Evolutionary conservation across 1,139 yeast species (phyloP), one percentile per base, ranked within the genome.

Genomic region (Debaryomyces sp.): DNA sequence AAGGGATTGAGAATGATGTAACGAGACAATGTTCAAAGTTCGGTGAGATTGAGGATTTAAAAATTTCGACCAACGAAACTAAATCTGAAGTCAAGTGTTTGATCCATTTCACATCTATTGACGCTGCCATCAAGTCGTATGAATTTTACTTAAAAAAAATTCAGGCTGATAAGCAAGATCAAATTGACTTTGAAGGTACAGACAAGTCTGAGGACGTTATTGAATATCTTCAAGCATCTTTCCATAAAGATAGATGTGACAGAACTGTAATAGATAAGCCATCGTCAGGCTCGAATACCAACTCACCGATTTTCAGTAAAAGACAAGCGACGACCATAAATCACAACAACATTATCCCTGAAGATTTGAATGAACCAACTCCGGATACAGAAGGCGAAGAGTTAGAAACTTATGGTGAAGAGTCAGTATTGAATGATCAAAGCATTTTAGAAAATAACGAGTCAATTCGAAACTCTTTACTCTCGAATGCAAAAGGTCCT

Each of bases 51-150:
- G 80, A 75, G 49, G 66, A 66, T 38, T 64, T 67, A 47, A 57
- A 58, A 36, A 42, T 59, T 24, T 41, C 43, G 10, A 12, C 36
- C 10, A 46, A 40, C 18, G 48, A 41, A 17, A 17, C 46, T 21
- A 46, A 46, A 15, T 17, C 39, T 12, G 54, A 53, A 37, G 49
- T 48, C 13, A 48, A 50, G 41, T 60, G 57, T 5, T 44, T 60
- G 26, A 61, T 71, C 12, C 80, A 75, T 55, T 76, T 69, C 50
- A 68, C 71, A 13, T 68, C 77, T 2, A 73, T 76, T 21, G 80
- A 75, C 50, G 55, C 75, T 4, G 72, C 77, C 18, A 72, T 76
- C 29, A 69, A 65, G 48, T 57, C 71, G 33, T 73, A 66, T 50
- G 81, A 76, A 54, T 59, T 55, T 50, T 66, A 63, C 49, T 54